Evolutionary conservation across 352 stramenopile species (phyloP), one percentile per base, ranked within the genome.

Genomic region (Phytophthora chlamydospora): DNA sequence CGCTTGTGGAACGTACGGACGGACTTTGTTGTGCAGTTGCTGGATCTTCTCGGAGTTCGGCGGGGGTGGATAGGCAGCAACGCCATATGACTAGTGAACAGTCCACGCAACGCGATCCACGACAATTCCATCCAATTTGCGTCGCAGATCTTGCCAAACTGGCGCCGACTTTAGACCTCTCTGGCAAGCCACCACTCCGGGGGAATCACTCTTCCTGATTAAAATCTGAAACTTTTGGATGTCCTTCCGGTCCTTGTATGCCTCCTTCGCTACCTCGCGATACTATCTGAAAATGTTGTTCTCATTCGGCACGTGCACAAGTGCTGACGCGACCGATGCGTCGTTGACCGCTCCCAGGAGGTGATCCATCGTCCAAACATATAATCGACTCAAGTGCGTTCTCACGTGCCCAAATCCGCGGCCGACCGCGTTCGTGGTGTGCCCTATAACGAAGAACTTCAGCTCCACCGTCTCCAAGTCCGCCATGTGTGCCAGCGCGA

Each of bases 11-110:
- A 64, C 33, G 19, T 64, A 69, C 14, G 52, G 61, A 8, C 24
- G 16, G 2, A 69, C 40, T 19, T 69, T 63, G 14, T 45, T 69
- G 38, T 64, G 27, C 38, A 68, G 58, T n/a, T 50, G 24, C 4
- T 42, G 10, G 2, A 56, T 31, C 35, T 68, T 68, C 40, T 68
- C 52, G 6, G 42, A 29, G 13, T 63, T 68, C 3, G 33, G 39
- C 5, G 6, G 0, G 60, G 60, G 10, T 39, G n/a, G n/a, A n/a
- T 45, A 1, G 38, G 35, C 6, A 63, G 27, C 9, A 6, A 10
- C 11, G 36, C 29, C 1, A 56, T 16, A 16, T 43, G 19, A 3
- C 6, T 1, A 0, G 41, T 11, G n/a, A 50, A 17, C 5, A 50
- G 19, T 2, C 6, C 13, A 19, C 34, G n/a, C 3, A n/a, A 62